Percentiles rank a stretch among this genome's conserved stretches.
Evolutionary conservation across 148 eudicot genomes (phyloP).

Genomic region (Limonium bicolor): DNA sequence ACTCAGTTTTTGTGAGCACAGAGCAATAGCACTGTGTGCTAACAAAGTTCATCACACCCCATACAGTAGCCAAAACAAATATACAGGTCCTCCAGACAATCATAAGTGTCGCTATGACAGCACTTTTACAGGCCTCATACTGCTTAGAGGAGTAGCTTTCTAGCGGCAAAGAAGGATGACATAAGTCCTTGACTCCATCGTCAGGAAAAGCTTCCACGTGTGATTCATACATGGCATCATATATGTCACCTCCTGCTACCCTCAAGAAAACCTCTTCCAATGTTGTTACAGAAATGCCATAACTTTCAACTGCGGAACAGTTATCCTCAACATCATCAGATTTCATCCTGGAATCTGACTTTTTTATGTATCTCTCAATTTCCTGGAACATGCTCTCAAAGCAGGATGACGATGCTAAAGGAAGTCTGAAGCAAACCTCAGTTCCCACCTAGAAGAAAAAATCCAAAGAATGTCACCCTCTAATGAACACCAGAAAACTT

Average conservation of each 20-base stretch:
- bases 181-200: slow-evolving; percentile 19
- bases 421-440: slow-evolving; percentile 90
- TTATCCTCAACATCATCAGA: slow-evolving; percentile 15
- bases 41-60: slow-evolving; percentile 35
- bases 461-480: neutral
- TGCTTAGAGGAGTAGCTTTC: slow-evolving; percentile 24
- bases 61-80: slow-evolving; percentile 29
- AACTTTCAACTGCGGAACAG: slow-evolving; percentile 72
- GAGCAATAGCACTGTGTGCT: slow-evolving; percentile 57
- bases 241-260: slow-evolving; percentile 80
- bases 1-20: slow-evolving; percentile 50
- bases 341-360: slow-evolving; percentile 24
- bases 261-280: slow-evolving; percentile 94
- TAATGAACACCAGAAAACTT: no score
- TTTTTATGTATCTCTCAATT: slow-evolving; percentile 70
- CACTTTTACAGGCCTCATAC: slow-evolving; percentile 21
- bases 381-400: slow-evolving; percentile 91
- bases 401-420: slow-evolving; percentile 68
- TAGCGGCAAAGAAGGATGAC: no score
- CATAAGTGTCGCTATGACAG: slow-evolving; percentile 27
- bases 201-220: slow-evolving; percentile 19
- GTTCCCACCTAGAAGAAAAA: slow-evolving; percentile 63
- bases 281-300: slow-evolving; percentile 94
- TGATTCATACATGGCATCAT: slow-evolving; percentile 32
- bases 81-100: slow-evolving; percentile 32